These are phyloP conservation scores for Kodamaea derodonti DNA, from an alignment of 1,139 yeast species.

Conservation along the genomic window DNA sequence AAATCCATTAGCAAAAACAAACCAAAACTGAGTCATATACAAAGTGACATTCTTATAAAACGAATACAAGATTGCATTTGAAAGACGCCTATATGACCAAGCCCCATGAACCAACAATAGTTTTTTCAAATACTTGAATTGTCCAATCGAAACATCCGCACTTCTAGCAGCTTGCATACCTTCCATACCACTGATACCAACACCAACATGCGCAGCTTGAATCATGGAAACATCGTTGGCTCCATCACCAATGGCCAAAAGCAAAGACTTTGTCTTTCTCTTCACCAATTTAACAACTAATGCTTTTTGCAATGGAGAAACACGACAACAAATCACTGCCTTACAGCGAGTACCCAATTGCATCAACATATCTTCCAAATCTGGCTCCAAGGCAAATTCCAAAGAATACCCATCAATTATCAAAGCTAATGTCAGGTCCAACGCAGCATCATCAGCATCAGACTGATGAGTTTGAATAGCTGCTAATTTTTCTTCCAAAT, in stretches of 20 bases:
- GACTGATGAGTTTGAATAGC: constrained; percentile 72
- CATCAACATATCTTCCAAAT: constrained; percentile 73
- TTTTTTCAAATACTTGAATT: constrained; percentile 80
- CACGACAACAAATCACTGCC: constrained; percentile 94
- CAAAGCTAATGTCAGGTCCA: constrained; percentile 75
- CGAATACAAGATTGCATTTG: constrained; percentile 88
- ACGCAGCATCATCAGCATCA: constrained; percentile 51
- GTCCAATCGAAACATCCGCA: constrained; percentile 97
- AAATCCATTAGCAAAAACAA: constrained; percentile 83
- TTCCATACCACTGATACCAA: constrained; percentile 98
- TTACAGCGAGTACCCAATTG: constrained; percentile 83
- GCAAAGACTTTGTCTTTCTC: constrained; percentile 64
- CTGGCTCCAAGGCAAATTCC: constrained; percentile 77
- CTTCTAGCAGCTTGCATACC: constrained; percentile 99
- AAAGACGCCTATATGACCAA: constrained; percentile 95
- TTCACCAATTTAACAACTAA: constrained; percentile 90
- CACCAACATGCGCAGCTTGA: constrained; percentile 98
- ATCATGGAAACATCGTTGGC: constrained; percentile 99
- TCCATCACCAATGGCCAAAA: constrained; percentile 96
- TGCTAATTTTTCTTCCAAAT: constrained; percentile 68
- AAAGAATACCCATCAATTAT: constrained; percentile 93
- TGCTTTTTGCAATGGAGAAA: constrained; percentile 96
- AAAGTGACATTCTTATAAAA: constrained; percentile 93
- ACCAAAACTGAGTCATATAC: constrained; percentile 99
- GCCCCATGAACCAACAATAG: constrained; percentile 90